A percentile compares a stretch with the other conserved stretches of the same genome.
phyloP scores from a whole-genome alignment of 805 yeast genomes.

The Limtongia smithiae region DNA sequence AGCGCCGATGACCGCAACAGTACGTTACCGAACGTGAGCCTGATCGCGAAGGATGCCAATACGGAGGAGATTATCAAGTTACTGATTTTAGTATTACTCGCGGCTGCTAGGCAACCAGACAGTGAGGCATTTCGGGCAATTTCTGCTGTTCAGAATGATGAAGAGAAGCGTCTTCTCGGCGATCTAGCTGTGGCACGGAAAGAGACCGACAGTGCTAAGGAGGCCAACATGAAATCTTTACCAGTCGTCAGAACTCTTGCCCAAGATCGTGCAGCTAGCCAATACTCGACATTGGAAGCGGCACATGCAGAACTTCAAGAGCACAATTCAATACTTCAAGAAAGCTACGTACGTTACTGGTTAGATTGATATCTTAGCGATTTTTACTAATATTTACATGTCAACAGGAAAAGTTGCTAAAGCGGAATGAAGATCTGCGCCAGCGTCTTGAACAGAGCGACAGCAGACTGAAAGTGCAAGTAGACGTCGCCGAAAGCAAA shows the following conservation, averaged over 20 bases:
- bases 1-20: too few relatives aligned
- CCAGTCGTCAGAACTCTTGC: neutral
- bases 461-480: conserved; percentile 11
- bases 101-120: neutral
- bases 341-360: neutral
- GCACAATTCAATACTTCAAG: conserved; percentile 9
- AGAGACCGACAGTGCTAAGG: neutral
- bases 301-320: conserved; percentile 10
- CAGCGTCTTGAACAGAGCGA: neutral
- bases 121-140: neutral
- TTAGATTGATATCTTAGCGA: neutral
- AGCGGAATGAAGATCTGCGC: conserved; percentile 3
- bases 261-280: conserved; percentile 1
- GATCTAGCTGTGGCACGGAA: neutral
- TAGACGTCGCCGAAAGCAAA: conserved; percentile 17
- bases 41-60: conserved; percentile 24
- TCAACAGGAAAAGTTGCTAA: neutral
- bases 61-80: conserved; percentile 13
- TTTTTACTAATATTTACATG: neutral
- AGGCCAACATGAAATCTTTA: neutral
- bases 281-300: conserved; percentile 10
- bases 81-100: conserved; percentile 4
- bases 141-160: neutral
- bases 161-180: neutral
- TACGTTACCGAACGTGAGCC: conserved; percentile 26